Evolutionary conservation across 2,329 filamentous ascomycete genomes (phyloP), one percentile per base, ranked within the genome.

Genomic region (Salinomyces thailandicus): DNA sequence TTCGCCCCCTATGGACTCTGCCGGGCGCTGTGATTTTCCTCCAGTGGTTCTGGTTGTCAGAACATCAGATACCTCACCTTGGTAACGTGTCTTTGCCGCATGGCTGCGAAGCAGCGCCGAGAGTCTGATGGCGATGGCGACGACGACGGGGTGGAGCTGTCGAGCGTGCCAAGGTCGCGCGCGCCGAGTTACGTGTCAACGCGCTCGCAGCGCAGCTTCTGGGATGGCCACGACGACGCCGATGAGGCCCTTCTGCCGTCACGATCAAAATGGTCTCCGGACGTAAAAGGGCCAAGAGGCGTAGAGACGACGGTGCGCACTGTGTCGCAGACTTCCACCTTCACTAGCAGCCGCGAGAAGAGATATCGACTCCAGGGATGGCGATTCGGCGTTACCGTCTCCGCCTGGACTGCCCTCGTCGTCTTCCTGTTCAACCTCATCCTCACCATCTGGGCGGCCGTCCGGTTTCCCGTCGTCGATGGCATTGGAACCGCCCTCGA

Each of bases 331-430:
- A 33, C 30, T 14, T 15, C 32, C 2, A 31, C 31, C 5, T 8
- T n/a, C 16, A 27, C 8, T 18, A 18, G 33, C 35, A 37, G 30
- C 22, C 28, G 38, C 16, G 33, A 39, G 22, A 44, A 38, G 34
- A 39, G 31, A 31, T 18, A 31, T 12, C 37, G 26, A 20, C 31
- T 36, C 11, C 38, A 39, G 59, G 42, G 56, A 57, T 16, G 56
- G 57, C 39, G 61, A 41, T 33, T 60, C 22, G 44, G 42, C 7
- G 44, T 47, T 3, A 14, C 20, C 2, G 13, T 39, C 16, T 36
- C 35, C 4, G 44, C 44, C 4, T 39, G 17, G 32, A 39, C 37
- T 7, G 40, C 42, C 0, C 33, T 39, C 18, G 22, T 28, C 9
- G 44, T 47, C 5, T 18, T 47, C 12, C 18, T 43, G 26, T 26